These are phyloP conservation scores for Tillandsia fasciculata DNA, from an alignment of 176 grass and related monocot species.

Conservation along the genomic window DNA sequence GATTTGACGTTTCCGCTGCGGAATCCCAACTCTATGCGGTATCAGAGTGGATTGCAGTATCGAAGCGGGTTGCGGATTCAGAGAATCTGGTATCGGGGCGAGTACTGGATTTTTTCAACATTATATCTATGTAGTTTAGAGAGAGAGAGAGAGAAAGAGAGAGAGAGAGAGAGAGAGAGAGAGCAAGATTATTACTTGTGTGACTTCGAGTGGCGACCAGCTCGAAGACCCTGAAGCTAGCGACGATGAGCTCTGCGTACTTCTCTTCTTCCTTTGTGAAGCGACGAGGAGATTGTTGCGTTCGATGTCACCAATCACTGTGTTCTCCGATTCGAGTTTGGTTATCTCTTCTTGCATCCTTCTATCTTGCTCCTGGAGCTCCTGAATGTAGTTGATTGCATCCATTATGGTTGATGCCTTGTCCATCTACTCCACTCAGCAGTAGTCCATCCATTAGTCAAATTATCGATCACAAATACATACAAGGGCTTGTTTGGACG, in stretches of 20 bases:
- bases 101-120: too few relatives aligned
- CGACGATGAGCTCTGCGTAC: not conserved
- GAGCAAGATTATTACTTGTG: not conserved
- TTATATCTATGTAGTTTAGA: not conserved
- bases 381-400: constrained; percentile 21
- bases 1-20: too few relatives aligned
- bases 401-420: constrained; percentile 24
- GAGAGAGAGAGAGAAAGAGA: not conserved
- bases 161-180: not conserved
- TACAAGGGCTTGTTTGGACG: too few relatives aligned
- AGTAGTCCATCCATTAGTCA: not conserved
- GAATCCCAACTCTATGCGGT: too few relatives aligned
- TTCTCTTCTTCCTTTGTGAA: constrained; percentile 9
- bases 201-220: constrained; percentile 4
- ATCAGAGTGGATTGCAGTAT: too few relatives aligned
- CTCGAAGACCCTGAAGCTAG: not conserved
- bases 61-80: too few relatives aligned
- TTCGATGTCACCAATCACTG: not conserved
- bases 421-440: constrained; percentile 11
- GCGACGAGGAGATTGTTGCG: not conserved
- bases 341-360: constrained; percentile 9
- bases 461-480: not conserved
- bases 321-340: not conserved
- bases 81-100: too few relatives aligned
- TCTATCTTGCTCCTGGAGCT: constrained; percentile 21